Base-by-base conservation (phyloP, 257 asterid species). In the Petunia secreta region DNA sequence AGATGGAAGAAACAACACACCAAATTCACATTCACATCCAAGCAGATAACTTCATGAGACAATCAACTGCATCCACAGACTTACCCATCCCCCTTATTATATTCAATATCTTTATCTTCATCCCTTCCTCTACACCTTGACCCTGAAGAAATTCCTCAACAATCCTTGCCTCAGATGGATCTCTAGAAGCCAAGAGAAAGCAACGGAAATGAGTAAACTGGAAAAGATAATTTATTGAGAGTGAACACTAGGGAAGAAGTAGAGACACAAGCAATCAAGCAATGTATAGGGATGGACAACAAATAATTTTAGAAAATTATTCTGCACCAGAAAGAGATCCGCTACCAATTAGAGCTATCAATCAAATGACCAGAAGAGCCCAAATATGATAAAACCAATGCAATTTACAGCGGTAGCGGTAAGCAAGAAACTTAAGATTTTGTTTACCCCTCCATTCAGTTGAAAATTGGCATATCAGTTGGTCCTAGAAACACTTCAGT, bases 1-100 rank as follows among this genome's bases (percentile, higher is more conserved):
- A 50, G 63, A 63, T 50, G 25, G 77, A 46, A 69, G 55, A 52
- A 69, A 25, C 59, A 69, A 25, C 59, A 69, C 53, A 65, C 2
- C 52, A 69, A 46, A 69, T 46, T 69, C 77, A 69, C 43, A 78
- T 63, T 14, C 3, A 67, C 5, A 46, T 36, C 53, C 40, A 15
- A 68, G 67, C 67, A 64, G 67, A 55, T 60, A 41, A 82, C 15
- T 8, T 68, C 46, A 44, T 6, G n/a, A 46, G 74, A 38, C 16
- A 68, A 14, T 43, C 34, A 65, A 16, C 14, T 16, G 9, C n/a
- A 55, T 15, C 43, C 34, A 63, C 74, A 80, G 78, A 71, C 88
- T 48, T 82, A 93, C 99, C 97, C 95, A 94, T 96, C 86, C 92
- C 90, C 85, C 88, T 89, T 73, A 96, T 92, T 83, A 93, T 92